phyloP scores from a whole-genome alignment of 2,329 filamentous ascomycete species.

The Cladobotryum protrusum region DNA sequence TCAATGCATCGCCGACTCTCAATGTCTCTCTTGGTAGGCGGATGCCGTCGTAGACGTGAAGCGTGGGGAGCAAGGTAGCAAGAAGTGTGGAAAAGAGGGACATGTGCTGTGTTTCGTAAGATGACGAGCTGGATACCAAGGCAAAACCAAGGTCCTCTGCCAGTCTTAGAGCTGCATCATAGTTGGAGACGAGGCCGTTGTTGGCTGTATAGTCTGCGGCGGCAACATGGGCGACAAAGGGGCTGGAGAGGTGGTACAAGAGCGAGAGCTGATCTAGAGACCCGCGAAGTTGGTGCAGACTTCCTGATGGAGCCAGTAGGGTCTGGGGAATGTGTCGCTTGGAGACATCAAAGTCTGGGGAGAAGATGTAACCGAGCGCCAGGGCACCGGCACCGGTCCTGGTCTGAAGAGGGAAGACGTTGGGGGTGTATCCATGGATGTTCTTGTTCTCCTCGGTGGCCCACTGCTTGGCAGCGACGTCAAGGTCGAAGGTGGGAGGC shows the following conservation, averaged over 20 bases:
- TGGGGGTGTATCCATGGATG: constrained; percentile 72
- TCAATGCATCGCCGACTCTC: constrained; percentile 74
- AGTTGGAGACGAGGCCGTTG: constrained; percentile 77
- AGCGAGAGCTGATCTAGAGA: constrained; percentile 86
- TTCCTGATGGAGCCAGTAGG: constrained; percentile 79
- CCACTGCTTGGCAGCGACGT: constrained; percentile 78
- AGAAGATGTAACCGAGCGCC: constrained; percentile 95
- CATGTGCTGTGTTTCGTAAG: constrained; percentile 94
- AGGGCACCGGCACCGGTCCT: constrained; percentile 83
- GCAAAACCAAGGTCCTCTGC: constrained; percentile 88
- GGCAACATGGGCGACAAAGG: constrained; percentile 86
- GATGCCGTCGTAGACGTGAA: constrained; percentile 86
- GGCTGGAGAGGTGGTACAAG: constrained; percentile 85
- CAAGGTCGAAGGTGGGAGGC: constrained; percentile 85
- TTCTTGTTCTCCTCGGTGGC: constrained; percentile 63
- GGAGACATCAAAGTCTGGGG: constrained; percentile 86
- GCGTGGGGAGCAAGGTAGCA: constrained; percentile 69
- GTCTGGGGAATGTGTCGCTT: constrained; percentile 90
- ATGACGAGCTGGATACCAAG: constrained; percentile 76
- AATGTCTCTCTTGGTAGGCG: constrained; percentile 76
- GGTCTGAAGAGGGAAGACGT: constrained; percentile 76
- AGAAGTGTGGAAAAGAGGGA: constrained; percentile 79
- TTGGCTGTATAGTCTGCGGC: constrained; percentile 74
- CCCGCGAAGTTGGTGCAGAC: constrained; percentile 71
- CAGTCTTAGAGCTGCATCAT: constrained; percentile 69